Percentiles rank a stretch among this genome's conserved stretches.
These are phyloP conservation scores for Dorcoceras hygrometricum DNA, from an alignment of 257 asterid species.

Conservation along the genomic window DNA sequence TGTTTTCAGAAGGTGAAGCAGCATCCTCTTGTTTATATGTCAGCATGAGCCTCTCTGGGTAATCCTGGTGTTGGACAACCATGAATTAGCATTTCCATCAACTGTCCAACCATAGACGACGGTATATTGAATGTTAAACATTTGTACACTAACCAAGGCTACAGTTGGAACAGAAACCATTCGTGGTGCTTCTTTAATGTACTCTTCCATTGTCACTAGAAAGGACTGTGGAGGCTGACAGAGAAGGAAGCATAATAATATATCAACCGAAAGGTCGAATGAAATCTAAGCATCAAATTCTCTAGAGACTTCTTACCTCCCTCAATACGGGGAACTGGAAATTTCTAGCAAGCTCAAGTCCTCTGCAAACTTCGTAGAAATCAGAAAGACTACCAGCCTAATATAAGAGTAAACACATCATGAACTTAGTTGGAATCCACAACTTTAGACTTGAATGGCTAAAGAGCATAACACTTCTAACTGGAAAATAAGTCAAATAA, in stretches of 20 bases:
- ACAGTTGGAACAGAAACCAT: conserved; percentile 51
- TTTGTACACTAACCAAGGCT: conserved; percentile 40
- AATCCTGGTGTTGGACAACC: conserved; percentile 49
- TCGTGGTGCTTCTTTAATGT: conserved; percentile 63
- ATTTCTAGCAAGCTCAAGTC: conserved; percentile 94
- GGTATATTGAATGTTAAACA: too few species aligned
- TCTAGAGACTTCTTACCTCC: conserved; percentile 52
- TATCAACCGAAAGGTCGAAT: background rate
- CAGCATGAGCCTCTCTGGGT: conserved; percentile 91
- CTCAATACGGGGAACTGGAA: conserved; percentile 92
- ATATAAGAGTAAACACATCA: conserved; percentile 21
- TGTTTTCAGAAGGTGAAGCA: conserved; percentile 61
- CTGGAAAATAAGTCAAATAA: conserved; percentile 15
- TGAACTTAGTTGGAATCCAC: conserved; percentile 9
- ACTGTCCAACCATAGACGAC: too few species aligned
- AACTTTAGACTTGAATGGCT: conserved; percentile 12
- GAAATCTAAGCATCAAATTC: conserved; percentile 8
- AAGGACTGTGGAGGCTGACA: conserved; percentile 63
- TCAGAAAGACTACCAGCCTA: conserved; percentile 91
- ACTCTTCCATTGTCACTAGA: conserved; percentile 68
- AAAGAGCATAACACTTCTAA: conserved; percentile 13
- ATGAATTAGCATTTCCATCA: background rate
- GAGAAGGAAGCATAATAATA: conserved; percentile 15
- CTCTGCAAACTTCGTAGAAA: conserved; percentile 93
- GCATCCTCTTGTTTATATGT: conserved; percentile 88